phyloP scores from a whole-genome alignment of 768 basidiomycete species.

The Lepiota venenata region DNA sequence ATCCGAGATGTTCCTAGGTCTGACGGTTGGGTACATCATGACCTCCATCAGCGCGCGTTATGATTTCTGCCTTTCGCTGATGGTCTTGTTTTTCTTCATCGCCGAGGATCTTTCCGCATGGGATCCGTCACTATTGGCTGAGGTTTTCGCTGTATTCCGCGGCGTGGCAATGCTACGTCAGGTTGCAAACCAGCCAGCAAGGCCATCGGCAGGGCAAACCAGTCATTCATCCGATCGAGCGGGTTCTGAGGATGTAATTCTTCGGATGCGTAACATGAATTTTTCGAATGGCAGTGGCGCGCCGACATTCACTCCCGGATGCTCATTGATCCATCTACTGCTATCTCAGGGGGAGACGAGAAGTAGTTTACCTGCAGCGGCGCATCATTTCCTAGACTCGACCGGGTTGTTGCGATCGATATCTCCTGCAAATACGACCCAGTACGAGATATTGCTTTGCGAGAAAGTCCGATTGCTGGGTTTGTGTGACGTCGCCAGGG shows the following conservation, averaged over 20 bases:
- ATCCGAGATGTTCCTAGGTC: conserved; percentile 60
- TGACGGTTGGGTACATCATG: conserved; percentile 60
- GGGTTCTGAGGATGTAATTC: conserved; percentile 55
- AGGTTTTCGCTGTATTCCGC: conserved; percentile 79
- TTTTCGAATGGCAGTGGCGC: conserved; percentile 45
- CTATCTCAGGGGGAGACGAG: conserved; percentile 48
- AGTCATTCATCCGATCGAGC: conserved; percentile 9
- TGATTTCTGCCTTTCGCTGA: conserved; percentile 63
- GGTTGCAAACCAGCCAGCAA: conserved; percentile 55
- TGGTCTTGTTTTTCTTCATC: conserved; percentile 69
- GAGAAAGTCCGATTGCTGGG: conserved; percentile 64
- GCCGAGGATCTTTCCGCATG: conserved; percentile 59
- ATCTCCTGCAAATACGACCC: conserved; percentile 63
- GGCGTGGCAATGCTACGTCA: conserved; percentile 70
- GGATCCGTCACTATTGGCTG: conserved; percentile 63
- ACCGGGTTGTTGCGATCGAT: conserved; percentile 66
- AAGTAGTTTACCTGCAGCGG: conserved; percentile 50
- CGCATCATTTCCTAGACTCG: conserved; percentile 68
- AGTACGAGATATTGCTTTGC: conserved; percentile 70
- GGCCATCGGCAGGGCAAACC: conserved; percentile 19
- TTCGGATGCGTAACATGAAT: conserved; percentile 71
- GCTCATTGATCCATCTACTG: conserved; percentile 63
- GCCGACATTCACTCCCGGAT: conserved; percentile 45
- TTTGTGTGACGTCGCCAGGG: conserved; percentile 56
- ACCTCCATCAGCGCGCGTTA: conserved; percentile 71